Percentiles rank a stretch among this genome's conserved stretches.
Evolutionary conservation across 2,329 filamentous ascomycete species (phyloP).

Genomic region (Juglanconis juglandina): DNA sequence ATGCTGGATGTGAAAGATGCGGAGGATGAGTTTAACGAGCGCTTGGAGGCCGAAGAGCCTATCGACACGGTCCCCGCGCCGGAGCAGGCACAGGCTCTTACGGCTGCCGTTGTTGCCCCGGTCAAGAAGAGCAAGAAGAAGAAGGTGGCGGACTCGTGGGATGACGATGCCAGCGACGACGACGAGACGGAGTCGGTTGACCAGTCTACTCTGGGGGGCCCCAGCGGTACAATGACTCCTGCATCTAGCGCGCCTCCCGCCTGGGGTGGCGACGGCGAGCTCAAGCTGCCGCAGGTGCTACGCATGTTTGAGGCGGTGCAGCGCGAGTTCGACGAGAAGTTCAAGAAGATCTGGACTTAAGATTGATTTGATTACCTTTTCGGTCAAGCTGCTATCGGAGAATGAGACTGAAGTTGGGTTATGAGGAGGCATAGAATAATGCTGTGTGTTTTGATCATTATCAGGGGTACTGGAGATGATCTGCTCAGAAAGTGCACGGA

Average conservation of each 20-base stretch:
- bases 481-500: too few relatives aligned
- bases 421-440: too few relatives aligned
- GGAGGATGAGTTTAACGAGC: slow-evolving; percentile 27
- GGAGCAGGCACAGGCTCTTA: not conserved
- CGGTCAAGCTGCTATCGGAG: too few relatives aligned
- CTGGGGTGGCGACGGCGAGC: slow-evolving; percentile 37
- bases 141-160: slow-evolving; percentile 42
- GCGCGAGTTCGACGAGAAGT: slow-evolving; percentile 61
- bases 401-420: too few relatives aligned
- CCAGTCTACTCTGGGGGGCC: slow-evolving; percentile 22
- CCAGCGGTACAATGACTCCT: not conserved
- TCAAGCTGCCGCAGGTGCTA: slow-evolving; percentile 50
- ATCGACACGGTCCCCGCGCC: slow-evolving; percentile 31
- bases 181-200: slow-evolving; percentile 30
- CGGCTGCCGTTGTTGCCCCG: not conserved
- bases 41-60: slow-evolving; percentile 48
- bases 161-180: slow-evolving; percentile 35
- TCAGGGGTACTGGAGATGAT: too few relatives aligned
- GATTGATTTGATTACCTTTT: too few relatives aligned
- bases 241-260: slow-evolving; percentile 3
- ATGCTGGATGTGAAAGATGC: slow-evolving; percentile 44
- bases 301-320: slow-evolving; percentile 56
- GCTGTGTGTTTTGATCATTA: too few relatives aligned
- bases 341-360: slow-evolving; percentile 58
- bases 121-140: slow-evolving; percentile 28